Evolutionary conservation across 2,329 filamentous ascomycete genomes (phyloP).

Genomic region (Aspergillus tanneri): DNA sequence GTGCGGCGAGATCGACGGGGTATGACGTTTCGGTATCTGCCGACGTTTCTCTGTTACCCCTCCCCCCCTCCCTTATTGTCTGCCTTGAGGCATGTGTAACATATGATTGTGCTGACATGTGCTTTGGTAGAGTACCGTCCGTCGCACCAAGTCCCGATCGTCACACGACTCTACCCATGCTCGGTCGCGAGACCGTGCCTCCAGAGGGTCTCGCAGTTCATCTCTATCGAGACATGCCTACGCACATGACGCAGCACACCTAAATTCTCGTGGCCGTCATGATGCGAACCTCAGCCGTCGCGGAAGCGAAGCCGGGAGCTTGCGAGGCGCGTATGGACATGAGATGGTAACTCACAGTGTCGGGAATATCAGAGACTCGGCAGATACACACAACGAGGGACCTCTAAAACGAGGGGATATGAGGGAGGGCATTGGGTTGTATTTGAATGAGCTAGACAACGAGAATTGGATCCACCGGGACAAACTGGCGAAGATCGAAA

Average conservation of each 20-base stretch:
- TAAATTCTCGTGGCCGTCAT: slow-evolving; percentile 34
- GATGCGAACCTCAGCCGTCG: slow-evolving; percentile 36
- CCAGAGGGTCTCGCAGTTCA: slow-evolving; percentile 42
- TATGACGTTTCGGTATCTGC: too few relatives aligned
- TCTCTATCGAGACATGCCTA: slow-evolving; percentile 35
- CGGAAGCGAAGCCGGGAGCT: slow-evolving; percentile 41
- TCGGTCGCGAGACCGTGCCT: slow-evolving; percentile 32
- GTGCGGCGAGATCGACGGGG: not conserved
- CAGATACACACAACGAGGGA: slow-evolving; percentile 20
- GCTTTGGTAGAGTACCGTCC: slow-evolving; percentile 23
- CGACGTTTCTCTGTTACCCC: too few relatives aligned
- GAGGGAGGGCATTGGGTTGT: slow-evolving; percentile 19
- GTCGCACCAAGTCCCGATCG: slow-evolving; percentile 34
- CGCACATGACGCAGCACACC: slow-evolving; percentile 30
- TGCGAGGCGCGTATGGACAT: slow-evolving; percentile 37
- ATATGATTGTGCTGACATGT: not conserved
- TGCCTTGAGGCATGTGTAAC: too few relatives aligned
- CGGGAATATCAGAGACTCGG: slow-evolving; percentile 25
- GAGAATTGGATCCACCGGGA: slow-evolving; percentile 53
- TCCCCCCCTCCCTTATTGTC: not conserved
- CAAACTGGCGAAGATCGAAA: slow-evolving; percentile 52
- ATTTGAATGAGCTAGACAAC: slow-evolving; percentile 27
- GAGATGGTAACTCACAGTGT: slow-evolving; percentile 26
- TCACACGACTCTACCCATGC: slow-evolving; percentile 39
- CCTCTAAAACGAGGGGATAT: slow-evolving; percentile 17